Evolutionary conservation across 768 basidiomycete species (phyloP), one percentile per base, ranked within the genome.

Genomic region (Trametes punicea): DNA sequence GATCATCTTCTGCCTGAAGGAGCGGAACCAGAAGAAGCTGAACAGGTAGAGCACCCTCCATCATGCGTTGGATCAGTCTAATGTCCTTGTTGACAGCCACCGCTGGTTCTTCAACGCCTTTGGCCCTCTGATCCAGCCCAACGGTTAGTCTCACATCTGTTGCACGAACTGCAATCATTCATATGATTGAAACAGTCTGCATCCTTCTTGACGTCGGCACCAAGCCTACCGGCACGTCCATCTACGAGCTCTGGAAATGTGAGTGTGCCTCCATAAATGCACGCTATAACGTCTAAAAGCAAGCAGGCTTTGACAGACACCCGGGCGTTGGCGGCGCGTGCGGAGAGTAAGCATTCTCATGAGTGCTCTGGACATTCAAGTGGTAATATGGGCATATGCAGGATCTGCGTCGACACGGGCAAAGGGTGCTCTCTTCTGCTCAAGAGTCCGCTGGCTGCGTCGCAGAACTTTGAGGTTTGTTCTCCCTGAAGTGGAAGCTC

Each of bases 91-190:
- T 36, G 2, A 21, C n/a, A 64, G 88, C 64, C 93, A 97, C 66
- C 82, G 94, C 18, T 97, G 94, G 94, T 96, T 96, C 78, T 96
- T 97, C 81, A 97, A 97, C 66, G 94, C 91, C 0, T 90, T 96
- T 61, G 90, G 90, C 20, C 91, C 93, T 23, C 76, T 95, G 54
- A 81, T 96, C 64, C 82, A 85, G 59, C 88, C 93, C 34, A 92
- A 93, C 64, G 88, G 88, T 86, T 47, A 30, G 74, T 56, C 50
- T 31, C 15, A 40, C 21, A 29, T 38, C 7, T 6, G 10, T 50
- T 16, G 27, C 45, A 20, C 38, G 30, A 7, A 38, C 11, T 45
- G 8, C 25, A 23, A 16, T 30, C 16, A 21, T 42, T 34, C 46
- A 31, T 61, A 16, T 34, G 6, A 18, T 44, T 51, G n/a, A 20